phyloP scores from a whole-genome alignment of 257 asterid genomes.

The Ilex aquifolium region DNA sequence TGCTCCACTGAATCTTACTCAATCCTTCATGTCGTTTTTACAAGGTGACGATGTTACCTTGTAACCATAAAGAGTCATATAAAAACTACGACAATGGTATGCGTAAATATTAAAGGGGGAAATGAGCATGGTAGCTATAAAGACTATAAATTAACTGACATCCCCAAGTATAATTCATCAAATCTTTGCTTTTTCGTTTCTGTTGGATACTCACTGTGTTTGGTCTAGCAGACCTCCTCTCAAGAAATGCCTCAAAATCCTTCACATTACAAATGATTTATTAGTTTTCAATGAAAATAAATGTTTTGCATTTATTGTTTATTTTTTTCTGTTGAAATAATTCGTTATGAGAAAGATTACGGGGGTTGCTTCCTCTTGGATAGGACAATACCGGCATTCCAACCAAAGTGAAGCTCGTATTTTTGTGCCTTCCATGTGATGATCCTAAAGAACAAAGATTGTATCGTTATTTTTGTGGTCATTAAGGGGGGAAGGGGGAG shows the following conservation, averaged over 20 bases:
- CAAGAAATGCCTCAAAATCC: constrained; percentile 84
- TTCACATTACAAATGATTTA: constrained; percentile 13
- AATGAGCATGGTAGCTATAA: neutral
- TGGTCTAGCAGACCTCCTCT: constrained; percentile 53
- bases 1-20: no score
- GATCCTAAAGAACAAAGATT: constrained; percentile 48
- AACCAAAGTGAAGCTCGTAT: constrained; percentile 43
- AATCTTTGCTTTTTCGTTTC: constrained; percentile 12
- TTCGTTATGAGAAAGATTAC: neutral
- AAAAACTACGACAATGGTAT: no score
- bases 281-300: neutral
- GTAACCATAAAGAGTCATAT: no score
- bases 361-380: neutral
- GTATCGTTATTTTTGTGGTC: no score
- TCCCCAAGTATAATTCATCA: constrained; percentile 53
- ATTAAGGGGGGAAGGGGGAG: no score
- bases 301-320: neutral
- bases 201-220: constrained; percentile 34
- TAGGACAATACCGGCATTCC: constrained; percentile 63
- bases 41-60: neutral
- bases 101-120: neutral
- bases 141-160: constrained; percentile 56
- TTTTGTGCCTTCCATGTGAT: constrained; percentile 42
- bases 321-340: neutral
- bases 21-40: neutral